A percentile compares a stretch with the other conserved stretches of the same genome.
Conservation (phyloP, 805 yeast species). For the Hanseniaspora valbyensis region DNA sequence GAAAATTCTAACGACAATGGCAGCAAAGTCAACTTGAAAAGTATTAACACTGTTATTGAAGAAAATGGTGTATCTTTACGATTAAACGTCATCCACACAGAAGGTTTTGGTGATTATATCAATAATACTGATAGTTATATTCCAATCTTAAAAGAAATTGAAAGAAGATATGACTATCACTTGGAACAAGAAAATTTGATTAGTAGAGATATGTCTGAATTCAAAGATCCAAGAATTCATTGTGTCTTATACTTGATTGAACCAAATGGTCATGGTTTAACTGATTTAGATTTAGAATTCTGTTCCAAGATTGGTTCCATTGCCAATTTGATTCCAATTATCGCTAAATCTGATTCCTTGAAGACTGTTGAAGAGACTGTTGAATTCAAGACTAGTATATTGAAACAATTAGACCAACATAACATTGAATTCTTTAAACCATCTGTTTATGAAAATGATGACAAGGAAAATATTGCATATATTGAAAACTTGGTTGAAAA, state of each 20-base stretch:
- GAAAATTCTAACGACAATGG: not conserved
- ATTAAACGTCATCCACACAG: conserved; percentile 75
- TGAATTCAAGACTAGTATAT: conserved; percentile 64
- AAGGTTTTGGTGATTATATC: conserved; percentile 87
- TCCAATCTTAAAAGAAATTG: conserved; percentile 84
- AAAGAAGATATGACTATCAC: conserved; percentile 72
- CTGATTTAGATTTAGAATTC: conserved; percentile 76
- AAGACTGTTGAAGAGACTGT: conserved; percentile 67
- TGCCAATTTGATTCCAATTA: conserved; percentile 87
- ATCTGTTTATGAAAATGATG: conserved; percentile 60
- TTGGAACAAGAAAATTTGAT: conserved; percentile 82
- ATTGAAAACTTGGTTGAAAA: conserved; percentile 55
- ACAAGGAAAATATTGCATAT: conserved; percentile 63
- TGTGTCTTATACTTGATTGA: conserved; percentile 89
- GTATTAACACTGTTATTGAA: conserved; percentile 62
- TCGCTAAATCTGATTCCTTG: conserved; percentile 88
- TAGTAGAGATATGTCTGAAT: conserved; percentile 44
- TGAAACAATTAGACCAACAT: conserved; percentile 64
- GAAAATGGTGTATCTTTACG: conserved; percentile 87
- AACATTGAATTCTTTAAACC: conserved; percentile 71
- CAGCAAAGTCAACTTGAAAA: conserved; percentile 41
- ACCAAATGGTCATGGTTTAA: conserved; percentile 91
- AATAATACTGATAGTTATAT: conserved; percentile 74
- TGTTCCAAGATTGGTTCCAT: conserved; percentile 81
- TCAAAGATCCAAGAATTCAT: conserved; percentile 77